A percentile compares a stretch with the other conserved stretches of the same genome.
Conservation (phyloP, 306 rosid genomes). For the Neltuma alba region DNA sequence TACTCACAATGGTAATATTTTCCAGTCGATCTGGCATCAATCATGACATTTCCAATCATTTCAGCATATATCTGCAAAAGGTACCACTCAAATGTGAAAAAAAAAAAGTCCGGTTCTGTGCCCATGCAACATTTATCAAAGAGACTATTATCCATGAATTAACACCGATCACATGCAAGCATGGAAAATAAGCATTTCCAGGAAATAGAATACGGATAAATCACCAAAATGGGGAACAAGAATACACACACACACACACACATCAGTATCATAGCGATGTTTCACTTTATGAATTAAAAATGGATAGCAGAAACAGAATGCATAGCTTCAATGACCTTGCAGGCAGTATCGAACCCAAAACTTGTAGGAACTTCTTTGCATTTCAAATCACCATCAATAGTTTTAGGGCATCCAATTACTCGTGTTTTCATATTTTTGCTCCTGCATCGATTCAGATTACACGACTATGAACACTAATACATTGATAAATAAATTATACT, state of each 20-base stretch:
- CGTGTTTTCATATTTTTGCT: conserved; percentile 74
- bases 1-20: conserved; percentile 96
- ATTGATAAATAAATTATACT: conserved; percentile 2
- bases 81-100: conserved; percentile 23
- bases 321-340: conserved; percentile 69
- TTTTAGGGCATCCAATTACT: conserved; percentile 97
- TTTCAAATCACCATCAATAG: conserved; percentile 96
- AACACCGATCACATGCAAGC: neutral
- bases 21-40: conserved; percentile 98
- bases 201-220: neutral
- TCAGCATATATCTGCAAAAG: conserved; percentile 88
- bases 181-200: conserved; percentile 19
- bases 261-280: conserved; percentile 25
- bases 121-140: conserved; percentile 14
- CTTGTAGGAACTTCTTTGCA: conserved; percentile 97
- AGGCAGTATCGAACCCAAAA: conserved; percentile 98
- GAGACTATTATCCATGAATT: neutral
- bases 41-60: conserved; percentile 99
- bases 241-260: too few relatives aligned
- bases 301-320: conserved; percentile 3
- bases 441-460: conserved; percentile 50
- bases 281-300: neutral
- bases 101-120: conserved; percentile 4
- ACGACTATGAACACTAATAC: neutral
- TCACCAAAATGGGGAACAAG: neutral